phyloP scores from a whole-genome alignment of 768 basidiomycete genomes.

The Lactifluus subvellereus region DNA sequence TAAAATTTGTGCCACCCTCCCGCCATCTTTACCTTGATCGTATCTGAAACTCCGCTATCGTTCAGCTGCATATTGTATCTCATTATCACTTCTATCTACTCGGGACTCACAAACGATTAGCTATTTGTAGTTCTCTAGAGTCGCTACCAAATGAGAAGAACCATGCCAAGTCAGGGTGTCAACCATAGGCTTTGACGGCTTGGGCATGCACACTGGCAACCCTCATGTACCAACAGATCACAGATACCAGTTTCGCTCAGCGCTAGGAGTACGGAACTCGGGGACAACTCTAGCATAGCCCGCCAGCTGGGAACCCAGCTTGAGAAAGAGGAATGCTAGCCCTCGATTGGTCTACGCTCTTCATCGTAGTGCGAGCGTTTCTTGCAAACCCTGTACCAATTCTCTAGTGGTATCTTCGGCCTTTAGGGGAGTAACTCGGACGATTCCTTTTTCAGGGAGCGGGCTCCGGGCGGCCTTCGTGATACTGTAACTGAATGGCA shows the following conservation, averaged over 20 bases:
- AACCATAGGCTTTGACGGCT: too few species aligned
- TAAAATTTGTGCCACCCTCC: conserved; percentile 29
- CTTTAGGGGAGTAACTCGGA: too few species aligned
- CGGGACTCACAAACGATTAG: not conserved
- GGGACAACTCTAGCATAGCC: not conserved
- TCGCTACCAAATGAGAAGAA: not conserved
- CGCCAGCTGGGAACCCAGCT: not conserved
- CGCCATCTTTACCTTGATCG: not conserved
- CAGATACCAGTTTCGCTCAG: not conserved
- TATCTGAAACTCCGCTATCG: conserved; percentile 1
- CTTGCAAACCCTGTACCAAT: too few species aligned
- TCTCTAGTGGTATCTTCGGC: too few species aligned
- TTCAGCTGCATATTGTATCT: conserved; percentile 7
- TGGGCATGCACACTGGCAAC: not conserved
- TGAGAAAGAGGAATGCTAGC: not conserved
- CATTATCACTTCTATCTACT: not conserved
- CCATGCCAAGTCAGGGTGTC: not conserved
- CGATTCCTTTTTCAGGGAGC: too few species aligned
- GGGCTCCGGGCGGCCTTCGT: too few species aligned
- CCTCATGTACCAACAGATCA: not conserved
- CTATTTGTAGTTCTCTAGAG: not conserved
- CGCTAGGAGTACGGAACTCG: not conserved
- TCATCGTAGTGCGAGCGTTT: not conserved
- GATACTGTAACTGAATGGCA: too few species aligned
- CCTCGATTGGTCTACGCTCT: not conserved